These are phyloP conservation scores for Grosmannia huntii DNA, from an alignment of 2,329 filamentous ascomycete species.

Conservation along the genomic window DNA sequence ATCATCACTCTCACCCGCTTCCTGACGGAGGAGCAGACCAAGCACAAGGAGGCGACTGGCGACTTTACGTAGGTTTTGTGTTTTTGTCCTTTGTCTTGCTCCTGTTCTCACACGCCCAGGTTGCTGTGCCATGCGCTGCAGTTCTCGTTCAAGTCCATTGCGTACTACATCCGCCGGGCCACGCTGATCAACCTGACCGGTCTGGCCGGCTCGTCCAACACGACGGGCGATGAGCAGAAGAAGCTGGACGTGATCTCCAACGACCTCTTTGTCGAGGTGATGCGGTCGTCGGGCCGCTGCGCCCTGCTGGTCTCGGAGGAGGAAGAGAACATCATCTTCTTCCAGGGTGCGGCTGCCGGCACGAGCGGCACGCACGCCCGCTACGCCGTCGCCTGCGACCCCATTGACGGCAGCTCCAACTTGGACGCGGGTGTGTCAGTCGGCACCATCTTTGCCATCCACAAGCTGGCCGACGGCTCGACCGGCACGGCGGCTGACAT, in stretches of 20 bases:
- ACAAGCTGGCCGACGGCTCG: constrained; percentile 71
- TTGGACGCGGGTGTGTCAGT: constrained; percentile 95
- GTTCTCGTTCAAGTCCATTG: constrained; percentile 99
- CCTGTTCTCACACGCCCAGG: constrained; percentile 31
- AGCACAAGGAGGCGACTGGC: constrained; percentile 88
- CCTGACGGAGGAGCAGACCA: constrained; percentile 89
- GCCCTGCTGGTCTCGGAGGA: constrained; percentile 94
- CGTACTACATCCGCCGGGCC: constrained; percentile 95
- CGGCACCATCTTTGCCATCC: constrained; percentile 91
- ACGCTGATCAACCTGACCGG: constrained; percentile 92
- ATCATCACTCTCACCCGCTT: constrained; percentile 93
- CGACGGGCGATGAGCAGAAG: constrained; percentile 96
- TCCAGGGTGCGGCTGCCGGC: constrained; percentile 33
- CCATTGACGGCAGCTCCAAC: constrained; percentile 96
- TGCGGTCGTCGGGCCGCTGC: constrained; percentile 85
- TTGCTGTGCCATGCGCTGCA: constrained; percentile 94
- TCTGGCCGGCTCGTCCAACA: constrained; percentile 88
- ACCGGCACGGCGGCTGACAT: constrained; percentile 72
- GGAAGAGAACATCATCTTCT: constrained; percentile 84
- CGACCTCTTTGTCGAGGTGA: constrained; percentile 90
- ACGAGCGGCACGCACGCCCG: constrained; percentile 52
- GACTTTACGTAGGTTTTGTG: constrained; percentile 78
- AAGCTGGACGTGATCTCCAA: constrained; percentile 99
- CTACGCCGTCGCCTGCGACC: constrained; percentile 94
- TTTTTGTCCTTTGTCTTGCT: not conserved